Conservation (phyloP, 176 grass and related monocot species). For the Saccharum spontaneum region DNA sequence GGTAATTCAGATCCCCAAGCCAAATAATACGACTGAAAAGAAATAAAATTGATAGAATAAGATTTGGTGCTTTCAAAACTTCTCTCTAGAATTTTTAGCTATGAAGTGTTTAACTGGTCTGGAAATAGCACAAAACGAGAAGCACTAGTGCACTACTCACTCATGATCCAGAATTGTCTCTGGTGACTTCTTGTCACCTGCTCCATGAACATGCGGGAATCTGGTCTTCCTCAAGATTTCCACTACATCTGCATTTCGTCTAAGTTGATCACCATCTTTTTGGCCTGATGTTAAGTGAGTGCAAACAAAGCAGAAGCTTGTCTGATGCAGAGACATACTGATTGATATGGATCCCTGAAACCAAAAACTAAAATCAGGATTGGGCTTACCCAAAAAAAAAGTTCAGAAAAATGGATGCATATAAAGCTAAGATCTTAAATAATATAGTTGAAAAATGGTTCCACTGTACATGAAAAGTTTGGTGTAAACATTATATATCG, state of each 20-base stretch:
- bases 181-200: slow-evolving; percentile 62
- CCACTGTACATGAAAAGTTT: not conserved
- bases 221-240: slow-evolving; percentile 92
- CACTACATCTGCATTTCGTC: slow-evolving; percentile 83
- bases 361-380: not conserved
- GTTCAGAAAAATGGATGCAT: not conserved
- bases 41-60: slow-evolving; percentile 5
- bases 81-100: not conserved
- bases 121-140: not conserved
- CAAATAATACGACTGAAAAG: slow-evolving; percentile 86
- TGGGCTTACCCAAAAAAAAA: not conserved
- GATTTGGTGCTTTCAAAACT: not conserved
- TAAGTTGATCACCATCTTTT: slow-evolving; percentile 85
- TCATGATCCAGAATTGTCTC: slow-evolving; percentile 89
- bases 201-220: slow-evolving; percentile 74
- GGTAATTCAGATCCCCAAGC: slow-evolving; percentile 98
- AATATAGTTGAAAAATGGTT: not conserved
- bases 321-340: slow-evolving; percentile 90
- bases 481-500: not conserved
- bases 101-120: not conserved
- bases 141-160: slow-evolving; percentile 40
- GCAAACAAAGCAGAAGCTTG: slow-evolving; percentile 96
- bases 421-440: not conserved
- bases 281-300: slow-evolving; percentile 95
- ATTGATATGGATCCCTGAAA: slow-evolving; percentile 94